Conservation (phyloP, 176 grass and related monocot genomes). For the Musa schizocarpa region DNA sequence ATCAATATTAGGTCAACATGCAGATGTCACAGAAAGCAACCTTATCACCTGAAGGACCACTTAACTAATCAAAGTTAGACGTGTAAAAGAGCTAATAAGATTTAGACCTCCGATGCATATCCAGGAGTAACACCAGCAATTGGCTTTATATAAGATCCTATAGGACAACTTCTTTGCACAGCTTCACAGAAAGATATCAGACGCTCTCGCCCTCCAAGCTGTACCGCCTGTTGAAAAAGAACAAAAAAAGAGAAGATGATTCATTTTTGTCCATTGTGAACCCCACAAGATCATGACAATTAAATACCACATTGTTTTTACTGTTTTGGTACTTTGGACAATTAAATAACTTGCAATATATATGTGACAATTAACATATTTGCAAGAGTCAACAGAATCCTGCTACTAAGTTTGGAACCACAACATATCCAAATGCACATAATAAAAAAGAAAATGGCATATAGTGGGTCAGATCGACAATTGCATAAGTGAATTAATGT, state of each 20-base stretch:
- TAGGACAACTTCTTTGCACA: constrained; percentile 74
- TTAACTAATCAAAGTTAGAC: neutral
- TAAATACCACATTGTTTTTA: too few relatives aligned
- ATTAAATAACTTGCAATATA: too few relatives aligned
- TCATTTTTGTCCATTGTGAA: neutral
- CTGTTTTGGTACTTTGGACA: too few relatives aligned
- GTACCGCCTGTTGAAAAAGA: constrained; percentile 51
- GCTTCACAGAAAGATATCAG: constrained; percentile 85
- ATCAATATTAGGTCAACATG: too few relatives aligned
- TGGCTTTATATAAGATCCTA: constrained; percentile 90
- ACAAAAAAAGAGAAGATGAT: neutral
- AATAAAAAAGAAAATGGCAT: neutral
- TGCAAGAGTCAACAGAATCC: neutral
- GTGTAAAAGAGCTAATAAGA: neutral
- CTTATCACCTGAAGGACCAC: neutral
- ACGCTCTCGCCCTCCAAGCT: constrained; percentile 63
- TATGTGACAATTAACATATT: too few relatives aligned
- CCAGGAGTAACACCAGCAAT: constrained; percentile 81
- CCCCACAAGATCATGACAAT: neutral
- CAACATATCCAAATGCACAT: neutral
- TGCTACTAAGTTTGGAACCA: neutral
- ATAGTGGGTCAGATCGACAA: neutral
- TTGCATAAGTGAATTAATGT: neutral
- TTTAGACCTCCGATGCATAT: constrained; percentile 85
- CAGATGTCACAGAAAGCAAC: neutral